A percentile compares a stretch with the other conserved stretches of the same genome.
Conservation (phyloP, 2,329 filamentous ascomycete species). For the Claviceps sorghi region DNA sequence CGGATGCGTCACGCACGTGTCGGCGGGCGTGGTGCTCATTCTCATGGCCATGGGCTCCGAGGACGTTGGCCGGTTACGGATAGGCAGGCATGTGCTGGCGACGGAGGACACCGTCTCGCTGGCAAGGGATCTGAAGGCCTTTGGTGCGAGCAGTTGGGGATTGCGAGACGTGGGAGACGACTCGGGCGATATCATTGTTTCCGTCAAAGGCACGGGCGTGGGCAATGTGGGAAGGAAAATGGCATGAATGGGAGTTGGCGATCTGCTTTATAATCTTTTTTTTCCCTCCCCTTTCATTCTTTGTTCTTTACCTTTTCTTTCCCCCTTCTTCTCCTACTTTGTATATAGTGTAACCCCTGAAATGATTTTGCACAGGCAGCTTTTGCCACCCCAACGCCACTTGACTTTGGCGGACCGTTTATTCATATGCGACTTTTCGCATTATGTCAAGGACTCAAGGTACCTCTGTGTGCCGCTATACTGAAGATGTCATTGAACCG, state of each 20-base stretch:
- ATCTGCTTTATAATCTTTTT: too few species aligned
- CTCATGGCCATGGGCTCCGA: slow-evolving; percentile 98
- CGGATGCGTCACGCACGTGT: slow-evolving; percentile 62
- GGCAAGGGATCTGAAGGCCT: slow-evolving; percentile 72
- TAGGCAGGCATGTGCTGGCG: slow-evolving; percentile 70
- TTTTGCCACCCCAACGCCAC: too few species aligned
- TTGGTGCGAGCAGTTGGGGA: slow-evolving; percentile 85
- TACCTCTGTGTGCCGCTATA: too few species aligned
- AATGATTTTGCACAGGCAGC: neutral
- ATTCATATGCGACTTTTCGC: too few species aligned
- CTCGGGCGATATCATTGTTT: slow-evolving; percentile 64
- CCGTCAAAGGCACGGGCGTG: slow-evolving; percentile 82
- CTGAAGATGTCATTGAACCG: too few species aligned
- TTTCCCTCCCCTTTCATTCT: too few species aligned
- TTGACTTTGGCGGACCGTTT: too few species aligned
- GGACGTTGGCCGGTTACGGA: slow-evolving; percentile 73
- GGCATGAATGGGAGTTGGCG: slow-evolving; percentile 25
- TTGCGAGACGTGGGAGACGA: slow-evolving; percentile 58
- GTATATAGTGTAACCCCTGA: too few species aligned
- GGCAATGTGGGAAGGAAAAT: slow-evolving; percentile 93
- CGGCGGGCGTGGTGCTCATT: slow-evolving; percentile 60
- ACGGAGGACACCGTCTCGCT: slow-evolving; percentile 67
- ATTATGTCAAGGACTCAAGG: too few species aligned
- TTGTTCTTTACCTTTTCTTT: neutral
- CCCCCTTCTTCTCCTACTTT: neutral